These are phyloP conservation scores for Suillus spraguei DNA, from an alignment of 768 basidiomycete genomes.

Conservation along the genomic window DNA sequence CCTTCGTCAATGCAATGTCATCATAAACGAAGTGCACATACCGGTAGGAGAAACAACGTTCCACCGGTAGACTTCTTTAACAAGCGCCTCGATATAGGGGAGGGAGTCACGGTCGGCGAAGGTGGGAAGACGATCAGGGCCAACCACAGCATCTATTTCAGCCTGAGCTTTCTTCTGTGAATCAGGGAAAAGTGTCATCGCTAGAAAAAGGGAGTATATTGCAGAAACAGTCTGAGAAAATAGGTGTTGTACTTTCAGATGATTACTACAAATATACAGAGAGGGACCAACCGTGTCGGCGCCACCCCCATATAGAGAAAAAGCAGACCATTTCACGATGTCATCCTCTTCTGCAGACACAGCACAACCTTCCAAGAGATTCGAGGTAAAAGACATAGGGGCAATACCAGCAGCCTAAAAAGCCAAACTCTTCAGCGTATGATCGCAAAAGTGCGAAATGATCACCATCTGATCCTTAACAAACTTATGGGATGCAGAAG, in stretches of 20 bases:
- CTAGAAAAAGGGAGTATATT: background rate
- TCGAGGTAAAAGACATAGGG: background rate
- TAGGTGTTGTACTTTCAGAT: background rate
- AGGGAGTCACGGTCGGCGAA: background rate
- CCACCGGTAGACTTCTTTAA: background rate
- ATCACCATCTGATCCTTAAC: background rate
- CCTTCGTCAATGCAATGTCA: background rate
- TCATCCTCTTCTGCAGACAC: background rate
- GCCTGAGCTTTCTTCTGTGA: conserved; percentile 1
- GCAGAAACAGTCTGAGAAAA: background rate
- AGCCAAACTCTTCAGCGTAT: background rate
- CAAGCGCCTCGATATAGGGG: background rate
- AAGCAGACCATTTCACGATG: background rate
- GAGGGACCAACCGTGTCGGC: background rate
- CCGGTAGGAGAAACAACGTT: background rate
- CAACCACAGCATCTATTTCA: background rate
- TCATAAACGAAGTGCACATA: background rate
- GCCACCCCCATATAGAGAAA: background rate
- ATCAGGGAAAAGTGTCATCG: background rate
- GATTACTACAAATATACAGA: background rate
- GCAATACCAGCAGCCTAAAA: background rate
- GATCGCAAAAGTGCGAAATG: background rate
- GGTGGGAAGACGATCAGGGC: background rate
- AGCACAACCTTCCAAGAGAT: background rate
- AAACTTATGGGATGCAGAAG: background rate